These are phyloP conservation scores for Orobanche coerulescens DNA, from an alignment of 257 asterid genomes.

Conservation along the genomic window DNA sequence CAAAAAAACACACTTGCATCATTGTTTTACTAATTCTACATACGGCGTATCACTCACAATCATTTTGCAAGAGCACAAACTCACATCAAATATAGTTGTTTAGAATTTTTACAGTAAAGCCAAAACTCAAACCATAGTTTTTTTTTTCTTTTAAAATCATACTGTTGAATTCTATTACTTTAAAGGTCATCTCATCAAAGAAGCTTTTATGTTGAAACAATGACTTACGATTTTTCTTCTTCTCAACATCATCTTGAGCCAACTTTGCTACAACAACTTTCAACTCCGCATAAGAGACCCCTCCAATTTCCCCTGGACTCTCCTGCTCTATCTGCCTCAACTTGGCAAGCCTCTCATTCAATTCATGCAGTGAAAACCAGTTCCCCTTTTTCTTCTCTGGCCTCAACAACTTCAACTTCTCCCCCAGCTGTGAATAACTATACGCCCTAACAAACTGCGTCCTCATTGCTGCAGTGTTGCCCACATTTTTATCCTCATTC, in stretches of 20 bases:
- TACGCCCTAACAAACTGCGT: constrained; percentile 24
- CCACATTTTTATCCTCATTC: not conserved
- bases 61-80: too few relatives aligned
- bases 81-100: too few relatives aligned
- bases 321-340: constrained; percentile 40
- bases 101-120: too few relatives aligned
- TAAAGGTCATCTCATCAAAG: not conserved
- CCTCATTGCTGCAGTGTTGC: not conserved
- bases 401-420: constrained; percentile 40
- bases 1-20: not conserved
- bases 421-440: constrained; percentile 37
- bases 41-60: too few relatives aligned
- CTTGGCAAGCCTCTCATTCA: constrained; percentile 45
- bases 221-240: constrained; percentile 13
- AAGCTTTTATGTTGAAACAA: not conserved
- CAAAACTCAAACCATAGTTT: too few relatives aligned
- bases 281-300: not conserved
- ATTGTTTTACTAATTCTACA: too few relatives aligned
- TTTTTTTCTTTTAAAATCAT: too few relatives aligned
- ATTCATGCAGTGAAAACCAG: constrained; percentile 52
- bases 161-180: too few relatives aligned
- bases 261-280: not conserved
- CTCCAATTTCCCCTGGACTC: not conserved
- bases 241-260: not conserved
- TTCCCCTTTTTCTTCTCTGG: constrained; percentile 43